phyloP scores from a whole-genome alignment of 257 asterid species.

The Leonotis leonurus region DNA sequence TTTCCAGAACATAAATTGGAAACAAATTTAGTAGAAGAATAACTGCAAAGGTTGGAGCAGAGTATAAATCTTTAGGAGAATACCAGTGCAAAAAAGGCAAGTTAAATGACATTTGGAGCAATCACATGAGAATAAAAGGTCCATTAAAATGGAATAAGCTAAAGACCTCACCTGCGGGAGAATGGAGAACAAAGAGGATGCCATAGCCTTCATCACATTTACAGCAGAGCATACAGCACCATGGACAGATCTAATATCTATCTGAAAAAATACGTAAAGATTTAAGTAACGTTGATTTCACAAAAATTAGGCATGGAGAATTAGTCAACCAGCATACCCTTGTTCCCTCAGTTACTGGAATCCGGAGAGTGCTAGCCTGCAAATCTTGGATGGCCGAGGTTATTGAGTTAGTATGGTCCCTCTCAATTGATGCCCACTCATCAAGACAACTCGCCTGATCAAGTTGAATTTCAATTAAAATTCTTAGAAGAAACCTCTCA shows the following conservation, averaged over 20 bases:
- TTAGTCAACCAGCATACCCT: slow-evolving; percentile 41
- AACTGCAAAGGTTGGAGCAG: too few species aligned
- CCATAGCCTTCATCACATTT: slow-evolving; percentile 72
- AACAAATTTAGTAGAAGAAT: too few species aligned
- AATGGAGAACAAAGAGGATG: slow-evolving; percentile 50
- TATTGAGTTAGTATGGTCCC: slow-evolving; percentile 51
- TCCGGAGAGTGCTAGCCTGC: slow-evolving; percentile 58
- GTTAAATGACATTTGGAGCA: background rate
- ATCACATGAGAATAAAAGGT: too few species aligned
- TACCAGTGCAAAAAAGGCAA: background rate
- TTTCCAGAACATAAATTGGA: too few species aligned
- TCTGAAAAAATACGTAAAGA: slow-evolving; percentile 36
- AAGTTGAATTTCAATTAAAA: slow-evolving; percentile 9
- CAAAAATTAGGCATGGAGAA: slow-evolving; percentile 5
- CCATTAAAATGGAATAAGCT: too few species aligned
- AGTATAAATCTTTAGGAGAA: too few species aligned
- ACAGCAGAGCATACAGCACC: slow-evolving; percentile 70
- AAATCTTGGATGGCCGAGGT: slow-evolving; percentile 53
- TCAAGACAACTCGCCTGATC: slow-evolving; percentile 55
- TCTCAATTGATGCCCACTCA: slow-evolving; percentile 67
- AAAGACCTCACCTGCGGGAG: slow-evolving; percentile 46
- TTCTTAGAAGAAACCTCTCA: background rate
- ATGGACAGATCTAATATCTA: slow-evolving; percentile 49
- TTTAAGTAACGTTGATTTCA: background rate
- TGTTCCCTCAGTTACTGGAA: slow-evolving; percentile 77